A percentile compares a stretch with the other conserved stretches of the same genome.
phyloP scores from a whole-genome alignment of 768 basidiomycete genomes.

The Russula dissimulans region DNA sequence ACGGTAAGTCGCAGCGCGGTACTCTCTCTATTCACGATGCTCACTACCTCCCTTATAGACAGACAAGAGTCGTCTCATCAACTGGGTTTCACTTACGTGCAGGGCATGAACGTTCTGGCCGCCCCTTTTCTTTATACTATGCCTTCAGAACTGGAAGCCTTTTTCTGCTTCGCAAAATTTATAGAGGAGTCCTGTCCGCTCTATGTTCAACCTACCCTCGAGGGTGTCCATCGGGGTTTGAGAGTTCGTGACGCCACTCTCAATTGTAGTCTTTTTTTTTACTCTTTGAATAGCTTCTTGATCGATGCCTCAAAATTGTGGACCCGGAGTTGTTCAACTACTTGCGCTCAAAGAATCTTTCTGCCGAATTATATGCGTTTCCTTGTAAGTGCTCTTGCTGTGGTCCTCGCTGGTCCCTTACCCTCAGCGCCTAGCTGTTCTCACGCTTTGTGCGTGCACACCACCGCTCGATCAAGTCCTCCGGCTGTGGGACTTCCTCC shows the following conservation, averaged over 20 bases:
- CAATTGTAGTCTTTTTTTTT: not conserved
- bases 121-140: conserved; percentile 97
- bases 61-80: conserved; percentile 61
- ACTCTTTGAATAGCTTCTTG: conserved; percentile 58
- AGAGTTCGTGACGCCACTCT: conserved; percentile 47
- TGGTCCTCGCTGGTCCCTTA: conserved; percentile 4
- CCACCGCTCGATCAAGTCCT: conserved; percentile 94
- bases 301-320: conserved; percentile 84
- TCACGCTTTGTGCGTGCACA: conserved; percentile 94
- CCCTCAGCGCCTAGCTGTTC: conserved; percentile 48
- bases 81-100: conserved; percentile 90
- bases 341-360: conserved; percentile 82
- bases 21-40: not conserved
- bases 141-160: conserved; percentile 97
- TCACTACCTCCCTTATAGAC: conserved; percentile 35
- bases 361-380: conserved; percentile 95
- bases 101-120: conserved; percentile 98
- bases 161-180: conserved; percentile 92
- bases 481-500: conserved; percentile 92
- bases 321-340: conserved; percentile 79
- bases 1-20: conserved; percentile 41
- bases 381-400: conserved; percentile 54
- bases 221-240: conserved; percentile 90
- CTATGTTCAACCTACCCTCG: conserved; percentile 94
- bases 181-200: conserved; percentile 91